Evolutionary conservation across 106 monocot genomes (phyloP), one percentile per base, ranked within the genome.

Genomic region (Agapanthus africanus): DNA sequence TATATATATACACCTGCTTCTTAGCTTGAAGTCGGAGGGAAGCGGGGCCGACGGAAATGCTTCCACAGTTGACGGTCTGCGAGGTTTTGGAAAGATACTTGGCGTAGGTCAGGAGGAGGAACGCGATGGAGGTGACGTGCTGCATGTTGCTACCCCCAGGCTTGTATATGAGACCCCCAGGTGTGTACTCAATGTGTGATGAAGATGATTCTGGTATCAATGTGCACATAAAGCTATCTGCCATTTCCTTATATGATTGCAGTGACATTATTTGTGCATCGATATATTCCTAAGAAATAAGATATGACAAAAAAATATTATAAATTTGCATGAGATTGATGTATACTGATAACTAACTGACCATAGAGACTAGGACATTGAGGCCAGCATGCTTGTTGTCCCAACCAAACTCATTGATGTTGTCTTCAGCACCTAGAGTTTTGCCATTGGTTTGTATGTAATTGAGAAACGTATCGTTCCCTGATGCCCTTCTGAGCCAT

Each of bases 131-230:
- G 22, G 97, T 89, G 35, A 97, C 97, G 63, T 97, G 91, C 64
- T 97, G 92, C 97, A 97, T 97, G 80, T 97, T 97, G 69, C 92
- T 89, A 7, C 91, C 97, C 13, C 97, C 97, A 1, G 92, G 86
- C 60, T 89, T 97, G 77, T 97, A 97, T 21, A 97, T 89, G 33
- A 92, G 73, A 0, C 97, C 97, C 0, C 97, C 92, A 2, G 87
- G 78, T 0, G 91, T 97, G 80, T 84, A 87, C 50, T 82, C 60
- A 28, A 92, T 87, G 74, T 87, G 91, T 0, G 86, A 70, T 0
- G 95, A 89, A 27, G 88, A 76, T 1, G 91, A 86, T 50, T 97
- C 91, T 1, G 92, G 86, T 44, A 92, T 78, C 66, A 92, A 56
- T 4, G 91, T 89, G 80, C 91, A 97, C 77, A 91, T 97, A 64